A percentile compares a stretch with the other conserved stretches of the same genome.
Evolutionary conservation across 345 rosid species (phyloP).

Genomic region (Microcos paniculata): DNA sequence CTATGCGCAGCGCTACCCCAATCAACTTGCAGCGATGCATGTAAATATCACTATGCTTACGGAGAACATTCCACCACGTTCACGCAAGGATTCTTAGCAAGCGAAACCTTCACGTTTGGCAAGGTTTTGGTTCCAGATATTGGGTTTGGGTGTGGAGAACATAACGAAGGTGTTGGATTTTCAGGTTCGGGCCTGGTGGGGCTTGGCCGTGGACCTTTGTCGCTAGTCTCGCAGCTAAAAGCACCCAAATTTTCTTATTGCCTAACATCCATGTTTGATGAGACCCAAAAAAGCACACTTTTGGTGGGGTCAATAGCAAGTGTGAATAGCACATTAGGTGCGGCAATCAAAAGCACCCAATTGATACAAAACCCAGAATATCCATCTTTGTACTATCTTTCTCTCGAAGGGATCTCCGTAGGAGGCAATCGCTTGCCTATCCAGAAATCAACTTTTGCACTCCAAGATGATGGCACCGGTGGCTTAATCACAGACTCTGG

Average conservation of each 20-base stretch:
- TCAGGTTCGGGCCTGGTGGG: slow-evolving; percentile 84
- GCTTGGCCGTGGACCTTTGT: slow-evolving; percentile 77
- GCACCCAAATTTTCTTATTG: slow-evolving; percentile 83
- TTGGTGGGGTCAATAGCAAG: slow-evolving; percentile 61
- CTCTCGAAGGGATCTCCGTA: slow-evolving; percentile 78
- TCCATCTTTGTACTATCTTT: slow-evolving; percentile 89
- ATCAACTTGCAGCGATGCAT: slow-evolving; percentile 42
- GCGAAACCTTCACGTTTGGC: slow-evolving; percentile 71
- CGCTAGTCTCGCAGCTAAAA: slow-evolving; percentile 74
- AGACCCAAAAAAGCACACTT: slow-evolving; percentile 52
- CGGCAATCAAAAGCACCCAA: slow-evolving; percentile 44
- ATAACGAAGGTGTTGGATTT: slow-evolving; percentile 85
- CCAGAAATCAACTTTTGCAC: slow-evolving; percentile 60
- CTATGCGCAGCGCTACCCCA: slow-evolving; percentile 58
- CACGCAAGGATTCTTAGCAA: slow-evolving; percentile 70
- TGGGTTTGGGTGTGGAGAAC: slow-evolving; percentile 83
- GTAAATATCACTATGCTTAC: slow-evolving; percentile 70
- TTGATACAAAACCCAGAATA: slow-evolving; percentile 61
- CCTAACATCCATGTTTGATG: slow-evolving; percentile 66
- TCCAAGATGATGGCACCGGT: slow-evolving; percentile 73
- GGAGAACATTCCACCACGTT: slow-evolving; percentile 91
- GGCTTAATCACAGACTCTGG: slow-evolving; percentile 94
- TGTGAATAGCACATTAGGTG: neutral
- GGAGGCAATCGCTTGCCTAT: slow-evolving; percentile 63
- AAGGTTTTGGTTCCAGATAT: slow-evolving; percentile 44